Conservation (phyloP, 345 rosid species). For the Brassica cretica region DNA sequence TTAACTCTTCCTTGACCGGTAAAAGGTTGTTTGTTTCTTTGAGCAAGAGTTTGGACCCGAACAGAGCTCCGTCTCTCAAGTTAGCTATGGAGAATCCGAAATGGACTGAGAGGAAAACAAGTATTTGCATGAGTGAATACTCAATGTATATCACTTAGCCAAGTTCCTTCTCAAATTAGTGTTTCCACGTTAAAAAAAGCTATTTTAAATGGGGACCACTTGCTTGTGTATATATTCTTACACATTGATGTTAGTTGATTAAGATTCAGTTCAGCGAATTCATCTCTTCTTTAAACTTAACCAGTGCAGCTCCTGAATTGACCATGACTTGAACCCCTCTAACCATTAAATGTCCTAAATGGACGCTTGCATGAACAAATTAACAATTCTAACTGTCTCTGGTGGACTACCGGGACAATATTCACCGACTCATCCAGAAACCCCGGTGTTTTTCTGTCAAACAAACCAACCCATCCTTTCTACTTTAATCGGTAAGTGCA, state of each 20-base stretch:
- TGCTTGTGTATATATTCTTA: not conserved
- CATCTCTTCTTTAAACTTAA: conserved; percentile 22
- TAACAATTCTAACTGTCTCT: conserved; percentile 4
- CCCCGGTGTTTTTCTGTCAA: conserved; percentile 22
- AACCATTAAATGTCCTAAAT: conserved; percentile 1
- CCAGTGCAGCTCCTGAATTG: conserved; percentile 19
- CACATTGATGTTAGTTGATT: not conserved
- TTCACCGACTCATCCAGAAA: conserved; percentile 26
- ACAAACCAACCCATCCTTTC: conserved; percentile 2
- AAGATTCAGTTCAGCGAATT: not conserved
- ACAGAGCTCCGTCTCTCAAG: not conserved
- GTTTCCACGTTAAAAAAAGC: not conserved
- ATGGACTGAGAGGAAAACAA: not conserved
- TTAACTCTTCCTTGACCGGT: not conserved
- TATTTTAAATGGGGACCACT: no score
- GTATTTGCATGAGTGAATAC: not conserved
- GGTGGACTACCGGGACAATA: conserved; percentile 14
- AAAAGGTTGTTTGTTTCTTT: no score
- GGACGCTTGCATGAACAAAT: conserved; percentile 25
- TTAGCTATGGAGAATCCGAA: not conserved
- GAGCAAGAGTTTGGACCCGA: not conserved
- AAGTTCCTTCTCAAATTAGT: not conserved
- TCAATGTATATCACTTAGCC: not conserved
- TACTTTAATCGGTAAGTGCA: not conserved
- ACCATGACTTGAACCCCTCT: conserved; percentile 25